These are phyloP conservation scores for Blastobotrys raffinosifermentans DNA, from an alignment of 1,139 yeast species.

Conservation along the genomic window DNA sequence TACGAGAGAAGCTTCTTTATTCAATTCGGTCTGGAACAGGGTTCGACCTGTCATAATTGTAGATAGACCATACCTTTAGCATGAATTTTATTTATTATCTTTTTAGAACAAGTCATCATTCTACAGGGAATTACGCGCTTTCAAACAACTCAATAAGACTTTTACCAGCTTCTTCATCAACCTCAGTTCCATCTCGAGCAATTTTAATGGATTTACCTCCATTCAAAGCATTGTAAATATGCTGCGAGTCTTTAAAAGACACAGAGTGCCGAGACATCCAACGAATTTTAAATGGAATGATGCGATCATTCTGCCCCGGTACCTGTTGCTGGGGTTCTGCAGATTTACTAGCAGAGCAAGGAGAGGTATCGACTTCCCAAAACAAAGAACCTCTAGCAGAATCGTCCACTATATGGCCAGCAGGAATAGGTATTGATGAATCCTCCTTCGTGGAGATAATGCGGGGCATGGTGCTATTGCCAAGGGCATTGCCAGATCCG, in stretches of 20 bases:
- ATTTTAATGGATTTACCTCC: constrained; percentile 35
- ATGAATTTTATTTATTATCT: neutral
- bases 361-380: constrained; percentile 31
- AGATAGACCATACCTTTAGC: neutral
- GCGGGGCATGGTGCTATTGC: constrained; percentile 10
- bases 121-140: neutral
- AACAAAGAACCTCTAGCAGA: constrained; percentile 35
- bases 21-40: constrained; percentile 80
- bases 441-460: constrained; percentile 22
- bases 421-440: constrained; percentile 27
- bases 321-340: neutral
- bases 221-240: constrained; percentile 33
- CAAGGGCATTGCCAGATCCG: neutral
- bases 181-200: constrained; percentile 40
- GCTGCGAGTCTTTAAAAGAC: constrained; percentile 31
- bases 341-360: neutral
- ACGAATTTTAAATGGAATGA: constrained; percentile 32
- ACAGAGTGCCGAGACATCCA: constrained; percentile 33
- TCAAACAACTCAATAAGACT: constrained; percentile 27
- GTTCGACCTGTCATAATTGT: constrained; percentile 62
- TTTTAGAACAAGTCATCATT: neutral
- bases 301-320: constrained; percentile 35
- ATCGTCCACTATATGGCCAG: constrained; percentile 38
- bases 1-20: constrained; percentile 62
- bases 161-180: constrained; percentile 33